phyloP scores from a whole-genome alignment of 2,329 filamentous ascomycete species.

The Raffaelea albimanens region DNA sequence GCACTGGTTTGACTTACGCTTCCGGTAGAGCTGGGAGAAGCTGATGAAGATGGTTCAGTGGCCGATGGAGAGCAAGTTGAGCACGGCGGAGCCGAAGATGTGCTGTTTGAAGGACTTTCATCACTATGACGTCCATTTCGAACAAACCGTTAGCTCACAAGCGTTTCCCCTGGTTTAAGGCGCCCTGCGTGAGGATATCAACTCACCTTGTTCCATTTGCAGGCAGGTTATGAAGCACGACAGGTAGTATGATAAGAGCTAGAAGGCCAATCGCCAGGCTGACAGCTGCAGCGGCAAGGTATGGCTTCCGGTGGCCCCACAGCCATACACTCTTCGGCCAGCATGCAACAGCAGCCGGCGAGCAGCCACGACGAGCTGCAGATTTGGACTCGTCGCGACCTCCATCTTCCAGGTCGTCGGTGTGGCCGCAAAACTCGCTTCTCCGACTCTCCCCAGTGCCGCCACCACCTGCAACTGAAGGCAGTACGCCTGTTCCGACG shows the following conservation, averaged over 20 bases:
- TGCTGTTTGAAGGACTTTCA: not conserved
- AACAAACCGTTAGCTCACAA: not conserved
- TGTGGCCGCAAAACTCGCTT: not conserved
- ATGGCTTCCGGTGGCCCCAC: slow-evolving; percentile 5
- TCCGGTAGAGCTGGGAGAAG: not conserved
- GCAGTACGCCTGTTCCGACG: not conserved
- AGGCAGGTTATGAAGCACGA: slow-evolving; percentile 7
- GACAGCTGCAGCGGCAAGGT: slow-evolving; percentile 2
- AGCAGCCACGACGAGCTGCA: not conserved
- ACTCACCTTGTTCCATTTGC: not conserved
- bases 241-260: slow-evolving; percentile 6
- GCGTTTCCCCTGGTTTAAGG: not conserved
- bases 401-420: not conserved
- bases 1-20: too few species aligned
- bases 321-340: not conserved
- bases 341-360: not conserved
- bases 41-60: not conserved
- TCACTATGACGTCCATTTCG: not conserved
- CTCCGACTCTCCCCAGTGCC: not conserved
- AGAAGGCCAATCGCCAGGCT: slow-evolving; percentile 4
- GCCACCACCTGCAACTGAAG: not conserved
- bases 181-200: too few species aligned
- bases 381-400: not conserved
- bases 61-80: not conserved
- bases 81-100: not conserved